Base-by-base conservation (phyloP, 2,329 filamentous ascomycete genomes). In the Emergomyces africanus region DNA sequence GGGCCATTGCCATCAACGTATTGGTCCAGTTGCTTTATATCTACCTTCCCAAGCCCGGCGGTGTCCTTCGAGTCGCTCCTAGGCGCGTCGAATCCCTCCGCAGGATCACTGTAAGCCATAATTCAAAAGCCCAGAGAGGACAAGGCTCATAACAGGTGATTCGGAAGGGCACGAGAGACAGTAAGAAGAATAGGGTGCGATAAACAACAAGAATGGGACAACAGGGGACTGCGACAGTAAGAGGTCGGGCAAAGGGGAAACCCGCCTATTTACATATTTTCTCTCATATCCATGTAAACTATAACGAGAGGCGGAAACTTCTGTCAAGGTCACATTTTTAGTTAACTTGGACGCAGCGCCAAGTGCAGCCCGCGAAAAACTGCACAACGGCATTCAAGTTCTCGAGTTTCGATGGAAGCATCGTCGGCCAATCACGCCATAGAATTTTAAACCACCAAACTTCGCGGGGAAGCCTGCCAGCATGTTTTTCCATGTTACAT, bases 401-500 rank as follows among this genome's bases (percentile, higher is more conserved):
- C 20, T 46, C 9, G 3, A 44, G 42, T 18, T 46, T 10, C 54
- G 39, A 56, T 25, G 4, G 37, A 23, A 37, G 37, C n/a, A 23
- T 3, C 4, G 20, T 9, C 25, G 23, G 18, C 39, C 35, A 28
- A 41, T 44, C 35, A 41, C 44, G 12, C 20, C 44, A 14, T 25
- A 4, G 4, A 18, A 30, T 30, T 33, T 33, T 14, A 15, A 28
- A 50, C 25, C 48, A 30, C 25, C 42, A 46, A 46, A 10, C 10
- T 25, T 46, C 42, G 42, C 42, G 42, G 28, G 48, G 48, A 50
- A 33, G 12, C 5, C 48, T 30, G 33, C 51, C 18, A 30, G 9
- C 5, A 15, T 18, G 20, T 18, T 41, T 50, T 50, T 23, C 56
- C 56, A 57, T n/a, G 56, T 57, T 57, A 51, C 56, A 57, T 57